A percentile compares a stretch with the other conserved stretches of the same genome.
These are phyloP conservation scores for Cladosporium sp. DNA, from an alignment of 2,329 filamentous ascomycete genomes.

Conservation along the genomic window DNA sequence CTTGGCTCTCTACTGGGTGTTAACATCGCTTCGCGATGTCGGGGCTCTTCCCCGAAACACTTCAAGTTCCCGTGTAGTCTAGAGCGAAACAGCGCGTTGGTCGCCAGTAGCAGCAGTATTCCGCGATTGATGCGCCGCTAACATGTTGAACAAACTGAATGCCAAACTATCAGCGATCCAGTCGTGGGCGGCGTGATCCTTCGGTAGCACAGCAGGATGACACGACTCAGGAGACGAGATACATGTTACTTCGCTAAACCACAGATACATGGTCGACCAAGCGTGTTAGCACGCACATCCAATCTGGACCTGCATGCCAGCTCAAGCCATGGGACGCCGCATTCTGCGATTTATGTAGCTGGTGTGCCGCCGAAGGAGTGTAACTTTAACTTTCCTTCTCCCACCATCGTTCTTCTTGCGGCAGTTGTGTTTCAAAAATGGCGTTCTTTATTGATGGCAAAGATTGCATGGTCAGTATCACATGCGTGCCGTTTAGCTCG, in stretches of 20 bases:
- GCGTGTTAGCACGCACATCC: background rate
- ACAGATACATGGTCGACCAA: background rate
- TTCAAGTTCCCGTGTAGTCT: background rate
- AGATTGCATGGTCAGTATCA: conserved; percentile 20
- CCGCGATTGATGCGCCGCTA: background rate
- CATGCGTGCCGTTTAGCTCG: conserved; percentile 33
- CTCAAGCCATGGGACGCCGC: background rate
- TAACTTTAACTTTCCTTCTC: background rate
- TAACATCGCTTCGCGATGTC: background rate
- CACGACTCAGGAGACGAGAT: background rate
- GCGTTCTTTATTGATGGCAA: conserved; percentile 19
- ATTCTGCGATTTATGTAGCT: background rate
- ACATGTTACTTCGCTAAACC: conserved; percentile 2
- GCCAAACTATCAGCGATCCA: background rate
- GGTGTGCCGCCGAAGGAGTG: background rate
- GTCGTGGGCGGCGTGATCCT: background rate
- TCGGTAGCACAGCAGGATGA: conserved; percentile 2
- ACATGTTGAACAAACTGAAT: background rate
- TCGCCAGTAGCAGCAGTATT: background rate
- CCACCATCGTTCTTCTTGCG: background rate
- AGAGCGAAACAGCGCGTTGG: background rate
- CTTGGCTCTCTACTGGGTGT: background rate
- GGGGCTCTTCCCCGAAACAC: background rate
- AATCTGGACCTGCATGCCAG: conserved; percentile 3
- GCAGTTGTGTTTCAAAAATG: conserved; percentile 10